Percentiles rank a stretch among this genome's conserved stretches.
Conservation (phyloP, 2,329 filamentous ascomycete species). For the Diaporthe sp. region DNA sequence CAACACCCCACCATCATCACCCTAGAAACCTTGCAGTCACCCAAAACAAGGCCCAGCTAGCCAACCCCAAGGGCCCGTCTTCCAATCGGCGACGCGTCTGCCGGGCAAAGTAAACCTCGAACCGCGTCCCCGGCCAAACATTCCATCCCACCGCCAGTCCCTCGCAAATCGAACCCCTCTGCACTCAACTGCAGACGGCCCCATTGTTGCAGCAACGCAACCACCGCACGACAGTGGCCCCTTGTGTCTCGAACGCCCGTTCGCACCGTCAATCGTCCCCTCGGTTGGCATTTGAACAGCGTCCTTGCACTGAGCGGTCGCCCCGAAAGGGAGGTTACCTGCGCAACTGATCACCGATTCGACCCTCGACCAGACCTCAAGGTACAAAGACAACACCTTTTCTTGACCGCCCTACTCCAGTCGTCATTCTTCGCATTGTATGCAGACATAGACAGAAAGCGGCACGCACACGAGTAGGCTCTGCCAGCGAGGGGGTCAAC, state of each 20-base stretch:
- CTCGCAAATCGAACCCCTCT: not conserved
- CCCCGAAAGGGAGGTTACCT: slow-evolving; percentile 5
- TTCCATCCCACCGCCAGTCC: slow-evolving; percentile 19
- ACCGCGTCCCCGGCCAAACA: slow-evolving; percentile 32
- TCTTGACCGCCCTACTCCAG: not conserved
- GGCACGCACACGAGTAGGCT: not conserved
- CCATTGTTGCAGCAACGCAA: slow-evolving; percentile 24
- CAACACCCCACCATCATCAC: slow-evolving; percentile 26
- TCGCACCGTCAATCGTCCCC: slow-evolving; percentile 15
- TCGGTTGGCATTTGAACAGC: slow-evolving; percentile 30
- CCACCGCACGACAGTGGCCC: slow-evolving; percentile 8
- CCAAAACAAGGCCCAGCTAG: slow-evolving; percentile 24
- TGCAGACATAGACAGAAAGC: not conserved
- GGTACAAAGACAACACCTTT: slow-evolving; percentile 22
- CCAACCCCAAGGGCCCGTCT: slow-evolving; percentile 3
- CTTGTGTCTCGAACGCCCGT: slow-evolving; percentile 22
- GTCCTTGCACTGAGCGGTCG: slow-evolving; percentile 7
- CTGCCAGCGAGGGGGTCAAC: not conserved
- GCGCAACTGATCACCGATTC: not conserved
- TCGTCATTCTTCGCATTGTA: not conserved
- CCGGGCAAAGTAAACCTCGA: slow-evolving; percentile 29
- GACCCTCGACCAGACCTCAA: slow-evolving; percentile 15
- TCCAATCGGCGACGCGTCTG: slow-evolving; percentile 27
- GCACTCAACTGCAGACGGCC: slow-evolving; percentile 2
- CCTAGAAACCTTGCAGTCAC: slow-evolving; percentile 26